These are phyloP conservation scores for Pseudonitzschia delicatissima DNA, from an alignment of 108 stramenopile genomes.

Conservation along the genomic window DNA sequence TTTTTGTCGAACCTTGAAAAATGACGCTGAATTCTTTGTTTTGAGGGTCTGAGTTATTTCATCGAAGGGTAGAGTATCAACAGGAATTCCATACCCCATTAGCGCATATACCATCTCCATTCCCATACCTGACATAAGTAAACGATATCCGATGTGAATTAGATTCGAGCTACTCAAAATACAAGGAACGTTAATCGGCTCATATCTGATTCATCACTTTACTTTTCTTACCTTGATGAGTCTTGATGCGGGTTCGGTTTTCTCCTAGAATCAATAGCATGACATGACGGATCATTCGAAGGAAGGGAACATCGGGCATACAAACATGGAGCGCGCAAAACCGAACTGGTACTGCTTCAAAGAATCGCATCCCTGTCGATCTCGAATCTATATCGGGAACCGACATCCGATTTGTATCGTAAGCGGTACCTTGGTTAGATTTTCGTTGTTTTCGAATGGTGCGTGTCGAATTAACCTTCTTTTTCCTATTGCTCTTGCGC, in stretches of 20 bases:
- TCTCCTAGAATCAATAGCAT: not conserved
- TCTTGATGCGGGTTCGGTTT: not conserved
- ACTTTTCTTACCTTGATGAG: not conserved
- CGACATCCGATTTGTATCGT: not conserved
- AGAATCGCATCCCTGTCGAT: not conserved
- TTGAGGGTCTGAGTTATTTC: conserved; percentile 8
- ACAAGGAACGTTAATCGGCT: no score
- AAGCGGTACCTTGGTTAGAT: not conserved
- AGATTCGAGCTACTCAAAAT: no score
- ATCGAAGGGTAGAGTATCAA: conserved; percentile 6
- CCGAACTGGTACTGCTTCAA: not conserved
- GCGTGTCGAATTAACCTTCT: not conserved
- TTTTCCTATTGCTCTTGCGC: no score
- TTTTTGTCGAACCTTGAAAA: conserved; percentile 3
- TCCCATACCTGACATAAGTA: no score
- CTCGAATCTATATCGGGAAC: not conserved
- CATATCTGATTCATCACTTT: no score
- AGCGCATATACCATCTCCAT: conserved; percentile 10
- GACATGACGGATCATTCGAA: not conserved
- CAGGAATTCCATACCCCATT: conserved; percentile 19
- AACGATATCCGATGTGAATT: no score
- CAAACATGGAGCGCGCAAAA: not conserved
- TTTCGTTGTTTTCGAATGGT: not conserved
- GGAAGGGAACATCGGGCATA: not conserved
- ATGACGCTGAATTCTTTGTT: conserved; percentile 11